Evolutionary conservation across 305 asterid genomes (phyloP).

Genomic region (Fraxinus nigra): DNA sequence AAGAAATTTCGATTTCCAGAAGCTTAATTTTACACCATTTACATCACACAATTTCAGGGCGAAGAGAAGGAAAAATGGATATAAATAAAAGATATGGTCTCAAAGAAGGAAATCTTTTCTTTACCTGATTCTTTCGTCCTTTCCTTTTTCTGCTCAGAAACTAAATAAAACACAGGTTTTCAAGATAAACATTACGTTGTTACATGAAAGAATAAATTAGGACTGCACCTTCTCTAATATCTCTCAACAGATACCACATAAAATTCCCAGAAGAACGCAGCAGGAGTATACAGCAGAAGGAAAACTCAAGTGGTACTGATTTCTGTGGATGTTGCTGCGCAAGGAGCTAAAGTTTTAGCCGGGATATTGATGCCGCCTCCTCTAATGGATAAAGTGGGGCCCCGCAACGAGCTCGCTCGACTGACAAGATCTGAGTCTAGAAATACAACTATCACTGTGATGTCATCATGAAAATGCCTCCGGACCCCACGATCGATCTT

Average conservation of each 20-base stretch:
- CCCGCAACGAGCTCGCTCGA: constrained; percentile 22
- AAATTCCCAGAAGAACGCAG: neutral
- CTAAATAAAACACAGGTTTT: constrained; percentile 12
- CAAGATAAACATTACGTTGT: constrained; percentile 16
- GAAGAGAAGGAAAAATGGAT: neutral
- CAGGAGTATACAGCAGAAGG: constrained; percentile 4
- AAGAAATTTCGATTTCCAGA: neutral
- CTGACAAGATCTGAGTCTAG: constrained; percentile 29
- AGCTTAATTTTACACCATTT: constrained; percentile 9
- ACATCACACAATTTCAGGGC: neutral
- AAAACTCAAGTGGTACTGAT: constrained; percentile 16
- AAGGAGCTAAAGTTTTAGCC: constrained; percentile 21
- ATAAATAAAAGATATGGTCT: neutral
- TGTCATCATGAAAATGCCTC: constrained; percentile 36
- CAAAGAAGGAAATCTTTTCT: constrained; percentile 13
- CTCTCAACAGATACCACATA: neutral
- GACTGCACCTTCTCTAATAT: constrained; percentile 12
- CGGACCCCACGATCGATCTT: constrained; percentile 30
- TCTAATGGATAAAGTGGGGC: constrained; percentile 20
- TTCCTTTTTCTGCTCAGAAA: neutral
- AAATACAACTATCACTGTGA: constrained; percentile 31
- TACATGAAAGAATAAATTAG: constrained; percentile 23
- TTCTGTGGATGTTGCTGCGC: constrained; percentile 9
- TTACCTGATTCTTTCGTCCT: constrained; percentile 1
- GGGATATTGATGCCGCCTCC: constrained; percentile 24